A percentile compares a stretch with the other conserved stretches of the same genome.
Evolutionary conservation across 345 rosid species (phyloP).

Genomic region (Raphanus raphanistrum): DNA sequence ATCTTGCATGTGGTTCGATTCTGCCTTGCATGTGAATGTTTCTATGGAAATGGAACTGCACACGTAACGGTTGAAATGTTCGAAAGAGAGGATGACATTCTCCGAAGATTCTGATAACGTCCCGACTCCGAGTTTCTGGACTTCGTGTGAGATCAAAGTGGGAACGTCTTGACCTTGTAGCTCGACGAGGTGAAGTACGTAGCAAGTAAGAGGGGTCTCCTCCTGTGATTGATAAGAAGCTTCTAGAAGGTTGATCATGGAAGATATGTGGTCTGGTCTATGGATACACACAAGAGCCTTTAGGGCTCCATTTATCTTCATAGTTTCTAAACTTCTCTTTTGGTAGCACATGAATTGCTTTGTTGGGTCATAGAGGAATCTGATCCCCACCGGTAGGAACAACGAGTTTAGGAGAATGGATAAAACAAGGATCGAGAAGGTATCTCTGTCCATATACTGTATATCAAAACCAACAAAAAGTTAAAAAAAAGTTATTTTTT

Average conservation of each 20-base stretch:
- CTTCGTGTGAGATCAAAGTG: slow-evolving; percentile 50
- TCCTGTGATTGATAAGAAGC: background rate
- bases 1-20: slow-evolving; percentile 48
- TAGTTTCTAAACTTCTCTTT: slow-evolving; percentile 39
- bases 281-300: slow-evolving; percentile 55
- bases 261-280: slow-evolving; percentile 42
- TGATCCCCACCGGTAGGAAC: slow-evolving; percentile 19
- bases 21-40: slow-evolving; percentile 37
- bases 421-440: slow-evolving; percentile 4
- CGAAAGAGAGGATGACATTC: slow-evolving; percentile 46
- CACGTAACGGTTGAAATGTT: slow-evolving; percentile 30
- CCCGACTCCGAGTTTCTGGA: slow-evolving; percentile 33
- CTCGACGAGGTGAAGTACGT: slow-evolving; percentile 60
- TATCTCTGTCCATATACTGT: background rate
- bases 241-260: slow-evolving; percentile 8
- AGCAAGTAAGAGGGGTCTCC: slow-evolving; percentile 44
- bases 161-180: slow-evolving; percentile 39
- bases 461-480: background rate
- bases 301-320: slow-evolving; percentile 38
- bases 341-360: slow-evolving; percentile 53
- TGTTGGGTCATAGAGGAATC: slow-evolving; percentile 43
- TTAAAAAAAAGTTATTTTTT: background rate
- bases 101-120: slow-evolving; percentile 26
- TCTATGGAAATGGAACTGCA: slow-evolving; percentile 37
- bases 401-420: slow-evolving; percentile 29